phyloP scores from a whole-genome alignment of 805 yeast genomes.

The Komagataella kurtzmanii region DNA sequence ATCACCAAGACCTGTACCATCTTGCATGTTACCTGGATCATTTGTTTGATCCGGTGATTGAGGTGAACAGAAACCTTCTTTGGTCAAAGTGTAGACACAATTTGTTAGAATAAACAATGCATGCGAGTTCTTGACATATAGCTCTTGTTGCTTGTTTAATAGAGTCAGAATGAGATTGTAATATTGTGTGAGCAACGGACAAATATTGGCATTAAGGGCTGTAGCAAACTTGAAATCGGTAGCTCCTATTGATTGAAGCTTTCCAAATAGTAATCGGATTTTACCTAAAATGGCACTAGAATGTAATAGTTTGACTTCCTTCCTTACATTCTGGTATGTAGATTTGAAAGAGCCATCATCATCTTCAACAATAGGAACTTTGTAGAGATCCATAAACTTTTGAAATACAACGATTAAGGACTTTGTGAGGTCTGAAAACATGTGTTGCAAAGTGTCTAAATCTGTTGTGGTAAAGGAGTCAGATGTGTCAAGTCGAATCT shows the following conservation, averaged over 20 bases:
- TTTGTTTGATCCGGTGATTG: conserved; percentile 58
- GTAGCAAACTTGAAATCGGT: conserved; percentile 11
- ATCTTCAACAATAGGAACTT: conserved; percentile 23
- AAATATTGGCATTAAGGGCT: conserved; percentile 38
- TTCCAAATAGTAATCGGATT: conserved; percentile 2
- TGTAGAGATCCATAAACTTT: conserved; percentile 27
- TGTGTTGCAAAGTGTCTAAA: conserved; percentile 22
- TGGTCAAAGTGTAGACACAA: conserved; percentile 46
- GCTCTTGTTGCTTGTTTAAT: not conserved
- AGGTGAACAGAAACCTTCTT: conserved; percentile 88
- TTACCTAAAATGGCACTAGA: conserved; percentile 10
- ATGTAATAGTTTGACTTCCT: conserved; percentile 21
- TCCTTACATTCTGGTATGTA: conserved; percentile 30
- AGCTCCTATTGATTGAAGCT: not conserved
- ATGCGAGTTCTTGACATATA: conserved; percentile 39
- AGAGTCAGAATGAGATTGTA: conserved; percentile 24
- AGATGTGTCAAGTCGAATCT: not conserved
- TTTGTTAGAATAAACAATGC: conserved; percentile 48
- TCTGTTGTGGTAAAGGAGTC: not conserved
- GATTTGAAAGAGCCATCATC: conserved; percentile 58
- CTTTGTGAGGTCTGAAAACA: conserved; percentile 37
- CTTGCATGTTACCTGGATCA: conserved; percentile 48
- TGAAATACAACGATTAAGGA: conserved; percentile 61
- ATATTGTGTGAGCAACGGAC: conserved; percentile 57
- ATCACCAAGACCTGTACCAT: conserved; percentile 91